These are phyloP conservation scores for Penicillium expansum DNA, from an alignment of 2,329 filamentous ascomycete genomes.

Conservation along the genomic window DNA sequence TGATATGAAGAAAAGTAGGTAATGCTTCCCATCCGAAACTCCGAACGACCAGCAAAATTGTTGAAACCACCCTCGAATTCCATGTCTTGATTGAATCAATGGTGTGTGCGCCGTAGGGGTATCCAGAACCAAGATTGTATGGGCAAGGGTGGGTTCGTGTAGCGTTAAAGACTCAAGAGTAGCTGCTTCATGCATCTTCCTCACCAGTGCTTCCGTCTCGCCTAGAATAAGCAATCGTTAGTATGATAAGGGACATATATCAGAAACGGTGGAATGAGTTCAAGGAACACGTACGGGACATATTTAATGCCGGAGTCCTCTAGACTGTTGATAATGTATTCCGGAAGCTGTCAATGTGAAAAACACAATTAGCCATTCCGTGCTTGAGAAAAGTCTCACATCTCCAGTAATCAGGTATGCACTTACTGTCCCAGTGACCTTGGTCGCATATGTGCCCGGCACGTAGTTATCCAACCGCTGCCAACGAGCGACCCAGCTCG, in stretches of 20 bases:
- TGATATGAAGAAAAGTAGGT: conserved; percentile 14
- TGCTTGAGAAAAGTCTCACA: neutral
- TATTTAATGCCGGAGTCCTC: conserved; percentile 62
- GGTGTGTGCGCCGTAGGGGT: conserved; percentile 9
- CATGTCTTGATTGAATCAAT: neutral
- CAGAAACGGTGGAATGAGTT: neutral
- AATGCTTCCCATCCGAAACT: conserved; percentile 25
- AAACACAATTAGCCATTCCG: neutral
- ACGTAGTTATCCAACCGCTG: conserved; percentile 88
- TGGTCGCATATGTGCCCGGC: conserved; percentile 86
- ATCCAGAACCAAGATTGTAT: conserved; percentile 6
- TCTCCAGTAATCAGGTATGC: neutral
- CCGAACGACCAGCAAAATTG: conserved; percentile 15
- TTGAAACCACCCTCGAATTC: conserved; percentile 1
- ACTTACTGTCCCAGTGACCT: conserved; percentile 76
- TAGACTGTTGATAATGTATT: conserved; percentile 55
- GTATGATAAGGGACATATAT: neutral
- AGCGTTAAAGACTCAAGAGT: conserved; percentile 1
- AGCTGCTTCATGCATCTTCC: conserved; percentile 37
- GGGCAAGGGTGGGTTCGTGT: conserved; percentile 5
- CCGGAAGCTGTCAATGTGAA: conserved; percentile 46
- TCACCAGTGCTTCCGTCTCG: conserved; percentile 49
- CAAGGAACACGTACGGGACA: conserved; percentile 49
- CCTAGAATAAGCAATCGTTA: conserved; percentile 23
- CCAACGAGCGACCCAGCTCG: conserved; percentile 96